phyloP scores from a whole-genome alignment of 1,139 yeast genomes.

The Blastobotrys serpentis region DNA sequence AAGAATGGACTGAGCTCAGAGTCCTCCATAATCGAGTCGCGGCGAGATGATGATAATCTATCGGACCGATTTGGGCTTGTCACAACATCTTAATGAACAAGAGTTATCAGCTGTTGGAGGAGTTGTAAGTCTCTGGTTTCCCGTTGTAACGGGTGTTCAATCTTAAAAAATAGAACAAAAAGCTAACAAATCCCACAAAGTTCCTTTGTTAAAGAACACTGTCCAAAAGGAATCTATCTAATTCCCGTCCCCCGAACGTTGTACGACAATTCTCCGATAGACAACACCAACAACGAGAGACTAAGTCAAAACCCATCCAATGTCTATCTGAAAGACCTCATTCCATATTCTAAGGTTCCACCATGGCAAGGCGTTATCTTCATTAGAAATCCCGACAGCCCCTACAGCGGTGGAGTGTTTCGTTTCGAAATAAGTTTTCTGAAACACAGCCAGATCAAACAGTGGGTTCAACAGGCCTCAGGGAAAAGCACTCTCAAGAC shows the following conservation, averaged over 20 bases:
- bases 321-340: constrained; percentile 5
- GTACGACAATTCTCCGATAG: constrained; percentile 3
- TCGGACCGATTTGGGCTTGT: constrained; percentile 2
- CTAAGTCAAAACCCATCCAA: constrained; percentile 10
- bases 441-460: constrained; percentile 16
- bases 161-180: too few species aligned
- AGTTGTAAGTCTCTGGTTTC: constrained; percentile 17
- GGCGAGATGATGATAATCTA: not conserved
- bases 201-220: constrained; percentile 15
- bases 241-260: constrained; percentile 19
- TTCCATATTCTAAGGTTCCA: constrained; percentile 6
- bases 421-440: constrained; percentile 19
- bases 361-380: constrained; percentile 23
- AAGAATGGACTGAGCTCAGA: not conserved
- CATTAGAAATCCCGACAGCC: constrained; percentile 16
- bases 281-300: constrained; percentile 4
- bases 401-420: constrained; percentile 19
- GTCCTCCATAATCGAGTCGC: not conserved
- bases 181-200: too few species aligned
- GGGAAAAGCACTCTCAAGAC: constrained; percentile 5
- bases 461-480: constrained; percentile 15
- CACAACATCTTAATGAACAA: constrained; percentile 10
- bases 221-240: constrained; percentile 19
- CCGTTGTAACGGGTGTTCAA: not conserved
- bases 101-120: constrained; percentile 19